Base-by-base conservation (phyloP, 2,329 filamentous ascomycete species). In the Phialophora expanda region DNA sequence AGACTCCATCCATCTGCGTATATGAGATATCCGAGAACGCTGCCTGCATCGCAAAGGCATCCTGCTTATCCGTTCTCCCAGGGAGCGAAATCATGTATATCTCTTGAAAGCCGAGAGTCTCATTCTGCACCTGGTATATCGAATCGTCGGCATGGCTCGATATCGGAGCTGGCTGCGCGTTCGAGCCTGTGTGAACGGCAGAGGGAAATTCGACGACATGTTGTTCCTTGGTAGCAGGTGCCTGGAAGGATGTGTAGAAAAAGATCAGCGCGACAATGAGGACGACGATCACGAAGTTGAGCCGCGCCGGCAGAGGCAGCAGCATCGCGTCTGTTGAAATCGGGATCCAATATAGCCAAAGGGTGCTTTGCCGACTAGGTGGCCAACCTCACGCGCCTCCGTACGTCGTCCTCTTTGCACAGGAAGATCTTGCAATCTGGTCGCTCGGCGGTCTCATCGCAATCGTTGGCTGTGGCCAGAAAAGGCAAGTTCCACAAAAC, bases 61-160 rank as follows among this genome's bases (percentile, higher is more conserved):
- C 83, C 57, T 80, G 78, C 68, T 83, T 83, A 71, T 85, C 83
- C 3, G 78, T 80, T 38, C 83, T 77, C 48, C 80, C 77, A 4
- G 81, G 79, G 9, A 85, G 74, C 4, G 80, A 78, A 54, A 85
- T 76, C 26, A 81, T 79, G 62, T 82, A 81, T 30, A 84, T 74
- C 55, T 80, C 79, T 60, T 82, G 64, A 44, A 71, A 70, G 5
- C 70, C 70, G 22, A 72, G 51, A n/a, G 68, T 67, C 34, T 65
- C 65, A 53, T 69, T 69, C 44, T 63, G 65, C 22, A 69, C 63
- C 26, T 38, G 50, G 48, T 58, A 55, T 30, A 55, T 32, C 17
- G 53, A 55, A 17, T 55, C 28, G 12, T 55, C 26, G n/a, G 34
- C 17, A n/a, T 30, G 9, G 46, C 24, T 22, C 46, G 62, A 65